Evolutionary conservation across 129 eudicot genomes (phyloP).

Genomic region (Saposhnikovia divaricata): DNA sequence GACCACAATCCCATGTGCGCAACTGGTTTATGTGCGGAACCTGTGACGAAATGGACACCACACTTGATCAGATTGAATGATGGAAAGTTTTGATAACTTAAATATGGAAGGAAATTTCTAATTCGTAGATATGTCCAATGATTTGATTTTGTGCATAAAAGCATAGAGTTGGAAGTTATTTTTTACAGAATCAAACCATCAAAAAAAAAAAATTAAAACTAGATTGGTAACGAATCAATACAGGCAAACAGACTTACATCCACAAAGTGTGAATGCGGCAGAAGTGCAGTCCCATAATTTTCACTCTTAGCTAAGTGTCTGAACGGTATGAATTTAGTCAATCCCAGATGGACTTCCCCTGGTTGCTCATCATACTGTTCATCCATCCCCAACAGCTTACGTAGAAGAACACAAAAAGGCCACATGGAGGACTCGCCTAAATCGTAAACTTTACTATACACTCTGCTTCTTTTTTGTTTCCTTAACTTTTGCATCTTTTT

Average conservation of each 20-base stretch:
- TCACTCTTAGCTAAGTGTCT: conserved; percentile 22
- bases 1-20: conserved; percentile 96
- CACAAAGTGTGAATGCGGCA: conserved; percentile 46
- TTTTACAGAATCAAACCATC: not conserved
- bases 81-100: not conserved
- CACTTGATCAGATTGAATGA: conserved; percentile 1
- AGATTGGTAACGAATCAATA: not conserved
- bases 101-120: not conserved
- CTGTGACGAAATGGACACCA: conserved; percentile 26
- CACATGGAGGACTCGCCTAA: conserved; percentile 42
- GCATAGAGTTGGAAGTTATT: not conserved
- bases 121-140: not conserved
- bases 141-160: not conserved
- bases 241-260: conserved; percentile 43
- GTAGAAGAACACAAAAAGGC: conserved; percentile 53
- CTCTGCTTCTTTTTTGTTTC: not conserved
- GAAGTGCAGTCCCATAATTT: conserved; percentile 18
- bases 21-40: conserved; percentile 84
- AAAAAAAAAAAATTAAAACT: not conserved
- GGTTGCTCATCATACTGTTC: conserved; percentile 26
- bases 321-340: conserved; percentile 25
- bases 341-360: conserved; percentile 19
- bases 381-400: conserved; percentile 54
- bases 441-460: not conserved
- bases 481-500: not conserved